Evolutionary conservation across 2,329 filamentous ascomycete species (phyloP), one percentile per base, ranked within the genome.

Genomic region (Monilinia vaccinii-corymbosi): DNA sequence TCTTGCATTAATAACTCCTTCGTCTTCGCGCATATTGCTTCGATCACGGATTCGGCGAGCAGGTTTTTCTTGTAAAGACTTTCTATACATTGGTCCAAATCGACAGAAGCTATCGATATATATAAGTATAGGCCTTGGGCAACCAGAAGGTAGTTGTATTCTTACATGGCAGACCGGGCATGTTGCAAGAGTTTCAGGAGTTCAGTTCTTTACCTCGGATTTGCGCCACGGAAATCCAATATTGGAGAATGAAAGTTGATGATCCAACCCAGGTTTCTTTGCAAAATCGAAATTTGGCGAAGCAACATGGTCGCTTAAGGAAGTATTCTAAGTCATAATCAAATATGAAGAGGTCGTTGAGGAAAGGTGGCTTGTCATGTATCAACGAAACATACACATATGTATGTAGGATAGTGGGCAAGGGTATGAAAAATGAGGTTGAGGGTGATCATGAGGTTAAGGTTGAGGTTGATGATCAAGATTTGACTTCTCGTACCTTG

Each of bases 1-100:
- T 99, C 94, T 73, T 95, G 93, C 94, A 99, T 99, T 68, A 99
- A 82, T 68, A 99, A 81, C 79, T 99, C 94, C 73, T 99, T 99
- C 25, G 95, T 94, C 75, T 99, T 99, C 75, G 94, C 92, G 78
- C 94, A 99, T 84, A 99, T 93, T 71, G 94, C 94, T 78, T 99
- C 94, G 75, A 99, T 93, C 67, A 99, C 92, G 46, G 93, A 96
- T 76, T 99, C 94, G 70, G 94, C 92, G 61, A 99, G 84, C 62
- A 99, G 84, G 75, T 97, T 94, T 74, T 96, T 97, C 73, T 94
- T 93, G 78, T 97, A 97, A 58, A 99, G 84, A 67, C 93, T 88
- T 73, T 90, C 86, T 77, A 99, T 97, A 78, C 94, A 99, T 82
- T 97, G 91, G 79, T 99, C 94, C 71, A 99, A 85, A 75, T 99